Conservation (phyloP, 2,329 filamentous ascomycete genomes). For the Aspergillus sp. region DNA sequence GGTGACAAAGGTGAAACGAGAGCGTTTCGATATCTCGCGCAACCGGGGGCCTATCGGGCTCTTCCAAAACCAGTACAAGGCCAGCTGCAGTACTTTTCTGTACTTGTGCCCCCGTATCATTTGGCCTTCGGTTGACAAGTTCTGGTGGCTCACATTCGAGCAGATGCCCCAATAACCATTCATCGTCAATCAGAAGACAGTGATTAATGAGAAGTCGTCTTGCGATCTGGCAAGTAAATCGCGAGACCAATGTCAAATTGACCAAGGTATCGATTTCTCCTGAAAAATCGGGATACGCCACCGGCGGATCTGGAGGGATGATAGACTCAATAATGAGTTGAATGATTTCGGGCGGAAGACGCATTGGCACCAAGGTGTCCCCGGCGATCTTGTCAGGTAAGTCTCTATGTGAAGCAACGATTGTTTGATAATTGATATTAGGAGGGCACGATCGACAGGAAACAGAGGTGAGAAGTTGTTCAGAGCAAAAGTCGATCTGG, state of each 20-base stretch:
- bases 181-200: conserved; percentile 15
- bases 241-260: conserved; percentile 16
- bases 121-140: not conserved
- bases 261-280: conserved; percentile 14
- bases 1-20: not conserved
- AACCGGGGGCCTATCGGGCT: conserved; percentile 6
- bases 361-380: not conserved
- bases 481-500: not conserved
- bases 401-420: not conserved
- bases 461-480: not conserved
- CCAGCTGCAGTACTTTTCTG: not conserved
- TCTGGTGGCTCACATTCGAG: not conserved
- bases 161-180: not conserved
- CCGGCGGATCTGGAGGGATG: conserved; percentile 9
- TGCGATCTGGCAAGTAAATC: conserved; percentile 14
- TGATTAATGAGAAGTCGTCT: conserved; percentile 16
- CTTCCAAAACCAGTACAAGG: conserved; percentile 16
- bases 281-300: conserved; percentile 5
- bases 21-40: conserved; percentile 12
- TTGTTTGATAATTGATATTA: not conserved
- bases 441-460: not conserved
- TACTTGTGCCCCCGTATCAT: not conserved
- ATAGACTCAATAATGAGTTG: conserved; percentile 18
- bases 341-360: conserved; percentile 13
- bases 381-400: not conserved